Percentiles rank a stretch among this genome's conserved stretches.
Evolutionary conservation across 2,329 filamentous ascomycete species (phyloP).

Genomic region (Hypomyces perniciosus): DNA sequence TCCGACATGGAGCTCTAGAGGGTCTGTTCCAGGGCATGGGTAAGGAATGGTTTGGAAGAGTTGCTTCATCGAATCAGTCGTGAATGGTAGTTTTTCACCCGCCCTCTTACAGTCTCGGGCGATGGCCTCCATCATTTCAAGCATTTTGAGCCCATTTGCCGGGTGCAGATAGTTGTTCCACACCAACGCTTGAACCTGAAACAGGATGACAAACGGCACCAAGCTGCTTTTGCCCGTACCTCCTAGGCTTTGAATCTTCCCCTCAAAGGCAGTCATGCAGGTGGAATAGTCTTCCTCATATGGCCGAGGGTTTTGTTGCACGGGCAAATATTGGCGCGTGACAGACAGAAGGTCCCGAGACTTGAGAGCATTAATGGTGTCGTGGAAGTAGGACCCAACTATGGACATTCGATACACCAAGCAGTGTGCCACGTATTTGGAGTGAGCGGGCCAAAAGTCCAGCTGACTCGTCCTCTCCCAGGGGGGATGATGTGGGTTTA

Average conservation of each 20-base stretch:
- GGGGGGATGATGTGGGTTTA: neutral
- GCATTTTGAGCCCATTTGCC: constrained; percentile 39
- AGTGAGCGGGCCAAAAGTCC: constrained; percentile 23
- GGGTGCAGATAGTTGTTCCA: constrained; percentile 59
- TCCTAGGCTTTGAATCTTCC: constrained; percentile 20
- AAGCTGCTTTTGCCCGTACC: constrained; percentile 22
- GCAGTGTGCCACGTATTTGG: constrained; percentile 32
- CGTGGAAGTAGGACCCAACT: neutral
- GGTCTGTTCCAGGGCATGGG: constrained; percentile 45
- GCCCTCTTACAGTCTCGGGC: constrained; percentile 21
- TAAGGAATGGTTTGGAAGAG: constrained; percentile 49
- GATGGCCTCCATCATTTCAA: constrained; percentile 35
- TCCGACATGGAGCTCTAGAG: constrained; percentile 33
- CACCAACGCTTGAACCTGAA: constrained; percentile 58
- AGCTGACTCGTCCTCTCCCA: constrained; percentile 28
- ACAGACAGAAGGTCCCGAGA: constrained; percentile 20
- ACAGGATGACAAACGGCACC: constrained; percentile 47
- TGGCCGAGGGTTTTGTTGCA: constrained; percentile 2
- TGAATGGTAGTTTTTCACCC: constrained; percentile 33
- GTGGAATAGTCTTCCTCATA: constrained; percentile 16
- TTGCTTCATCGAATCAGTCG: constrained; percentile 47
- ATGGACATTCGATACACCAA: constrained; percentile 38
- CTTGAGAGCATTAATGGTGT: constrained; percentile 17
- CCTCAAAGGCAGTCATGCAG: constrained; percentile 28
- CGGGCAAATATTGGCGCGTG: constrained; percentile 20